Evolutionary conservation across 176 grass and related monocot genomes (phyloP), one percentile per base, ranked within the genome.

Genomic region (Aegilops umbellulata): DNA sequence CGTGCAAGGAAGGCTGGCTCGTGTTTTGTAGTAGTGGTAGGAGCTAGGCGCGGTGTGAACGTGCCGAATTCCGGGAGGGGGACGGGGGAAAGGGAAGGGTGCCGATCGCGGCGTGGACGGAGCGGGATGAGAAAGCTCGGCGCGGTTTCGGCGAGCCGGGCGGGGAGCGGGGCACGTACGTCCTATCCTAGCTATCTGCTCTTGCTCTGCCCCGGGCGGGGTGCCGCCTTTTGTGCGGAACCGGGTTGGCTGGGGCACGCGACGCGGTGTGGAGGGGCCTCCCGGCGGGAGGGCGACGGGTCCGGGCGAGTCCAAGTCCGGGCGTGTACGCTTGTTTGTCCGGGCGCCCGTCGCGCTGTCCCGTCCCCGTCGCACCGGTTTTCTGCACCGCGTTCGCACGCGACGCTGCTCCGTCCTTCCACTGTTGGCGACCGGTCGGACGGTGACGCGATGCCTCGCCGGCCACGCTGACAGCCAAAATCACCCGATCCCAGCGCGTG

Each of bases 11-110:
- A 34, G 31, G 66, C 2, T 20, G 66, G 66, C 8, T 2, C 3
- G 0, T 8, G 73, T 30, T 76, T 76, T 76, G 73, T 75, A 29
- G 73, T 75, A 29, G 24, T 3, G 22, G 58, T 63, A 17, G 67
- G 27, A 31, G 66, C 16, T 26, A n/a, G 39, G 38, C 12, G 9
- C 70, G 3, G 83, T 85, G 83, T 86, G 88, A 82, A 80, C 65
- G 0, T 2, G 74, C 49, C 35, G 53, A 68, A 27, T 7, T 74
- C 0, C n/a, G 16, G 60, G 4, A 81, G 46, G 26, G 10, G 16
- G 10, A 2, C 2, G 39, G 10, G 79, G 4, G 65, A 47, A 24
- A 41, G 36, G 22, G 38, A 12, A 72, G 35, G 35, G 69, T 7
- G 53, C 0, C 7, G 53, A 57, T 57, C 7, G 53, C 53, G 53